These are phyloP conservation scores for Eimeria sp. DNA, from an alignment of 169 alveolate genomes.

Conservation along the genomic window DNA sequence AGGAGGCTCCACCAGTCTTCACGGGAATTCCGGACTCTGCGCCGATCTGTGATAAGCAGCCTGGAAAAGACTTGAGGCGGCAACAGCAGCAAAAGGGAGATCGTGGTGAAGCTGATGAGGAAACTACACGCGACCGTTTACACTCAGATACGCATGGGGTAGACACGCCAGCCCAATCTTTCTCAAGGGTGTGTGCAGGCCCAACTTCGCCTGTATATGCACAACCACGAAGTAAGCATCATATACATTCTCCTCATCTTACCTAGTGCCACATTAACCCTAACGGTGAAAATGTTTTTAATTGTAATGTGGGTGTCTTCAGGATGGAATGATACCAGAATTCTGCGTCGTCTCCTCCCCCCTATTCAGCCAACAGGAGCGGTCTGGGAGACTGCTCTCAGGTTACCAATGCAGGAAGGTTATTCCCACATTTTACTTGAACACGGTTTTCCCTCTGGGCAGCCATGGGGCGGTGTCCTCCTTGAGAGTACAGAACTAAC, in stretches of 20 bases:
- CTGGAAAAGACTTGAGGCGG: neutral
- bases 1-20: slow-evolving; percentile 70
- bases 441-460: neutral
- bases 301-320: neutral
- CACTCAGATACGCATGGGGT: slow-evolving; percentile 11
- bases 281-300: too few species aligned
- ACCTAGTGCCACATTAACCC: neutral
- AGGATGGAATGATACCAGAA: slow-evolving; percentile 59
- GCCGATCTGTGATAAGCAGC: neutral
- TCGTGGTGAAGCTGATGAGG: slow-evolving; percentile 1
- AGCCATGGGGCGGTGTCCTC: slow-evolving; percentile 53
- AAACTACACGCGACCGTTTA: neutral
- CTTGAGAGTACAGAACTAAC: neutral
- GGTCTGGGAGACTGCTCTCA: neutral
- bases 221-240: slow-evolving; percentile 2
- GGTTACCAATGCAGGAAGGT: slow-evolving; percentile 69
- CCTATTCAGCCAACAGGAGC: slow-evolving; percentile 40
- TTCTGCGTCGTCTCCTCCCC: slow-evolving; percentile 57
- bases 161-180: neutral
- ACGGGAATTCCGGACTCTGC: slow-evolving; percentile 22
- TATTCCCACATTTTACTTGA: slow-evolving; percentile 23
- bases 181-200: neutral
- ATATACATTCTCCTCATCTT: too few species aligned
- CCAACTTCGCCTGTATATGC: neutral
- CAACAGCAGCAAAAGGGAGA: slow-evolving; percentile 11